Conservation (phyloP, 2,329 filamentous ascomycete genomes). For the Boeremia exigua region DNA sequence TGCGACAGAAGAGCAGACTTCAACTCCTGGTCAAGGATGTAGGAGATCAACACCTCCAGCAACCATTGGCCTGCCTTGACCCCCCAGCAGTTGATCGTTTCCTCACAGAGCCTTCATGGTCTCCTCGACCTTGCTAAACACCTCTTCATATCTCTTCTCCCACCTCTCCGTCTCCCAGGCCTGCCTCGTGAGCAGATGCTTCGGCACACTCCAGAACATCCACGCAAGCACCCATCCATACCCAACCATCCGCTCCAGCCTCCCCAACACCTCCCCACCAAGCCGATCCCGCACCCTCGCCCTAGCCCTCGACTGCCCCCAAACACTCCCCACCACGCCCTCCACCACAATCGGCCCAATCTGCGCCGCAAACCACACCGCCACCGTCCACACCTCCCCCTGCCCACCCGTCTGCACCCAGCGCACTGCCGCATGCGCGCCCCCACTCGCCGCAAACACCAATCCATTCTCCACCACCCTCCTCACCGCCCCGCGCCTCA, state of each 20-base stretch:
- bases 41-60: too few relatives aligned
- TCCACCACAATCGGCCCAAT: slow-evolving; percentile 28
- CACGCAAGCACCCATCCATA: slow-evolving; percentile 25
- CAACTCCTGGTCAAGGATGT: too few relatives aligned
- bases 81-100: background rate
- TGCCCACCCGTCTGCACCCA: slow-evolving; percentile 12
- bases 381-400: slow-evolving; percentile 21
- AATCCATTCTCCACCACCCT: slow-evolving; percentile 25
- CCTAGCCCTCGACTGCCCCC: slow-evolving; percentile 3
- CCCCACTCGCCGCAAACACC: slow-evolving; percentile 27
- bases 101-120: background rate
- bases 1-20: too few relatives aligned
- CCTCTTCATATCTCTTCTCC: background rate
- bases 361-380: slow-evolving; percentile 24
- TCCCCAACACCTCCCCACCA: slow-evolving; percentile 1
- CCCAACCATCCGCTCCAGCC: slow-evolving; percentile 18
- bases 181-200: slow-evolving; percentile 15
- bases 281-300: background rate
- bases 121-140: background rate
- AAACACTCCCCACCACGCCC: slow-evolving; percentile 11
- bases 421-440: slow-evolving; percentile 21
- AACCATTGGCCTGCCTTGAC: too few relatives aligned
- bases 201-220: slow-evolving; percentile 28
- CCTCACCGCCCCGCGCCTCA: slow-evolving; percentile 1
- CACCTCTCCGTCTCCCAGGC: slow-evolving; percentile 21